phyloP scores from a whole-genome alignment of 129 eudicot species.

The Dittrichia graveolens region DNA sequence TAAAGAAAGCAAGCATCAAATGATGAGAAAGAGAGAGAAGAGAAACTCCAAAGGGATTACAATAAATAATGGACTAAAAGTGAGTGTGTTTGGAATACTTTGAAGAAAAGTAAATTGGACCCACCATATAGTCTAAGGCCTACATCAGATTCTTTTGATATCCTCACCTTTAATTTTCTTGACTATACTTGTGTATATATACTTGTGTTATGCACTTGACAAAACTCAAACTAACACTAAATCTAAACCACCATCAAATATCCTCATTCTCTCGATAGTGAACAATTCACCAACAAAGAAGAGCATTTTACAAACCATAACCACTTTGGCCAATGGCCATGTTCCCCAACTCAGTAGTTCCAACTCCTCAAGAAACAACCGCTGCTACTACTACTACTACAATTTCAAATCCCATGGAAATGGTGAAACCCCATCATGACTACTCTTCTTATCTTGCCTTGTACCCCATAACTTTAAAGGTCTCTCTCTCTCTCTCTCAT shows the following conservation, averaged over 20 bases:
- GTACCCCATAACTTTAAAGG: conserved; percentile 82
- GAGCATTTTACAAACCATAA: conserved; percentile 17
- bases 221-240: conserved; percentile 34
- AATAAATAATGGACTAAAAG: conserved; percentile 50
- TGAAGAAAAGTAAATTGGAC: conserved; percentile 47
- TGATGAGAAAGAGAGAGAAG: conserved; percentile 48
- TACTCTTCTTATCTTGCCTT: conserved; percentile 44
- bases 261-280: conserved; percentile 19
- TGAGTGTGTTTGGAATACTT: conserved; percentile 42
- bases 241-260: conserved; percentile 20
- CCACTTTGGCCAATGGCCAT: conserved; percentile 44
- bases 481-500: conserved; percentile 26
- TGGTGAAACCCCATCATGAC: conserved; percentile 40
- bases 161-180: conserved; percentile 37
- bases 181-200: conserved; percentile 43
- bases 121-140: conserved; percentile 54
- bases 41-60: conserved; percentile 40
- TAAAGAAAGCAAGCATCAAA: conserved; percentile 41
- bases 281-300: conserved; percentile 19
- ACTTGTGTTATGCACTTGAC: conserved; percentile 40
- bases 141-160: conserved; percentile 58
- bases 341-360: conserved; percentile 56
- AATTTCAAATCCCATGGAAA: conserved; percentile 36
- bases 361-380: conserved; percentile 51
- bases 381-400: background rate